Base-by-base conservation (phyloP, 495 filamentous ascomycete genomes). In the Talaromyces liani region DNA sequence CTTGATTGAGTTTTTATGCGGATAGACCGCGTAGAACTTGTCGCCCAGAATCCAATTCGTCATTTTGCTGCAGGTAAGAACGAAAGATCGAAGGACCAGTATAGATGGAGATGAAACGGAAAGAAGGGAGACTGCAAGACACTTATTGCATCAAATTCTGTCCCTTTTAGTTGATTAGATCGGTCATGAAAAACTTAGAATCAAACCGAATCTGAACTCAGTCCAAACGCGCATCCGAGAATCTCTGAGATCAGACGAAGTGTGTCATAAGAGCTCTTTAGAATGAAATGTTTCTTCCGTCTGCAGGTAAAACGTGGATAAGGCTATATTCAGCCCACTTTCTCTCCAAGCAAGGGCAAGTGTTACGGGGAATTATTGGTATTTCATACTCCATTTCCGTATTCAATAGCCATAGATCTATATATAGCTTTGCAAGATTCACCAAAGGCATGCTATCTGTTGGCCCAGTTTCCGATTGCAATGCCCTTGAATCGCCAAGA, bases 1-100 rank as follows among this genome's bases (percentile, higher is more conserved):
- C 71, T 85, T 78, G 69, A 90, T 87, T 22, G 84, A 86, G n/a
- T 86, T 80, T 67, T 92, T 87, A 71, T 93, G 90, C 55, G 73
- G 67, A 68, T 76, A 77, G 60, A 73, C 70, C 8, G 73, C 70
- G 61, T 75, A 64, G 59, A 78, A 78, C 22, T 66, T 69, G 18
- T 75, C 72, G 53, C 76, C 76, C 18, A 77, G 64, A 31, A 78
- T 77, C 76, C 76, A 78, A 22, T 63, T 54, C 2, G 25, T 62
- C 60, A 62, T 62, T 33, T 34, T 58, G 22, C 20, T 56, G 10
- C n/a, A 27, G 0, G 9, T 8, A 14, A 14, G 27, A 6, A 27
- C 18, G 10, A 10, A 56, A 6, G 6, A 56, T 27, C 12, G 20
- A 56, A 29, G 16, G 6, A 22, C n/a, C 4, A n/a, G 53, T 14